A percentile compares a stretch with the other conserved stretches of the same genome.
Conservation (phyloP, 257 asterid species). For the Asclepias syriaca region DNA sequence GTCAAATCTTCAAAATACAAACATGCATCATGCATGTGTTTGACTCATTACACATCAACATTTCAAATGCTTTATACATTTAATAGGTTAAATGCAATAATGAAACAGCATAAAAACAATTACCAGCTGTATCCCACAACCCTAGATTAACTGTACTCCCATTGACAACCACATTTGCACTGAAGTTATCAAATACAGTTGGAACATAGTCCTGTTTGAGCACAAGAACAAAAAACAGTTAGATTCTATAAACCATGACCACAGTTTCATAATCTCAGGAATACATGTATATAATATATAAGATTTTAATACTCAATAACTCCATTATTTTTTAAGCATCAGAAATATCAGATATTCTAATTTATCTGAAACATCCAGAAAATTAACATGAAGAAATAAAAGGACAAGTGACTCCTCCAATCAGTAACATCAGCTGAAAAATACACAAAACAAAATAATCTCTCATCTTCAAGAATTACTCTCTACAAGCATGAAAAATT, state of each 20-base stretch:
- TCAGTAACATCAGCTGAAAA: background rate
- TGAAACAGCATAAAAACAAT: background rate
- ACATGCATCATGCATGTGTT: background rate
- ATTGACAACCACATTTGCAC: slow-evolving; percentile 56
- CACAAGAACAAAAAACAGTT: slow-evolving; percentile 13
- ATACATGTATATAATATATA: background rate
- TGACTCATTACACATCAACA: background rate
- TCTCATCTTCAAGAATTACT: background rate
- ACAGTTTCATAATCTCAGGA: background rate
- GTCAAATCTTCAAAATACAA: background rate
- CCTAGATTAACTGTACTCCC: slow-evolving; percentile 50
- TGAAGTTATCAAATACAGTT: slow-evolving; percentile 53
- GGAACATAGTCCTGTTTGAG: slow-evolving; percentile 70
- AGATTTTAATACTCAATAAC: background rate
- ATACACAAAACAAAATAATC: background rate
- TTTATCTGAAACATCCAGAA: background rate
- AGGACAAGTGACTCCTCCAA: background rate
- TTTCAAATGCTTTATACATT: background rate
- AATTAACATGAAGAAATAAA: background rate
- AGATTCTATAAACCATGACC: slow-evolving; percentile 1
- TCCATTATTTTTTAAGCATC: background rate
- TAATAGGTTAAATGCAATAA: background rate
- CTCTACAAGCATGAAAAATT: background rate
- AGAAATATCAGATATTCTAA: background rate
- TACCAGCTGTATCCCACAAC: slow-evolving; percentile 62